Conservation (phyloP, 2,329 filamentous ascomycete species). For the Colletotrichum noveboracense region DNA sequence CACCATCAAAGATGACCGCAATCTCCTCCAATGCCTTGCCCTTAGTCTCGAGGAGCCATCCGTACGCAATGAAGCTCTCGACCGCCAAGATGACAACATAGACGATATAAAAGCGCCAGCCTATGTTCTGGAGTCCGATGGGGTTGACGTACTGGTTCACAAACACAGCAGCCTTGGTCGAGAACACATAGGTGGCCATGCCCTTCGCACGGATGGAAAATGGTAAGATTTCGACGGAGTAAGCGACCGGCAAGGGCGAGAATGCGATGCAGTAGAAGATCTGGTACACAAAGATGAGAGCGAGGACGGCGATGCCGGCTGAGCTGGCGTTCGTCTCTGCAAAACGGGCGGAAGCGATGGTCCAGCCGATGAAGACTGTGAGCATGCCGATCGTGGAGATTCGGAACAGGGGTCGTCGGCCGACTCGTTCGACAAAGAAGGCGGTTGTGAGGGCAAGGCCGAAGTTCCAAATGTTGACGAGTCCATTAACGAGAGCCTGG, state of each 20-base stretch:
- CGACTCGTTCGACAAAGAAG: conserved; percentile 32
- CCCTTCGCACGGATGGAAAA: conserved; percentile 58
- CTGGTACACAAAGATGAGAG: conserved; percentile 40
- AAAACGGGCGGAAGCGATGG: conserved; percentile 36
- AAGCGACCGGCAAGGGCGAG: conserved; percentile 54
- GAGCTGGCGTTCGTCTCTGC: conserved; percentile 30
- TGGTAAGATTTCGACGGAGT: conserved; percentile 59
- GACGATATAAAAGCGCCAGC: conserved; percentile 63
- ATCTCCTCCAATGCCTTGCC: conserved; percentile 58
- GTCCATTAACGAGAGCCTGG: conserved; percentile 31
- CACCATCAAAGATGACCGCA: conserved; percentile 59
- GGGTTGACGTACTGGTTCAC: conserved; percentile 51
- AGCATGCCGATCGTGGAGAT: conserved; percentile 32
- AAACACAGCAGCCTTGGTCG: conserved; percentile 32
- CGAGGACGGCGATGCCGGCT: conserved; percentile 36
- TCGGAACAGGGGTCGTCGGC: conserved; percentile 29
- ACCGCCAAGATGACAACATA: conserved; percentile 53
- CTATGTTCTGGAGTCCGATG: conserved; percentile 52
- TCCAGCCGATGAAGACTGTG: conserved; percentile 38
- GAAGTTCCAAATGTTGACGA: conserved; percentile 34
- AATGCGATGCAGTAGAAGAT: conserved; percentile 60
- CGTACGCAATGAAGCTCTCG: conserved; percentile 50
- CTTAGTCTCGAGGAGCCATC: conserved; percentile 56
- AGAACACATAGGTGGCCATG: conserved; percentile 37
- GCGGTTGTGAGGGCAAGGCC: conserved; percentile 29